Evolutionary conservation across 2,329 filamentous ascomycete species (phyloP).

Genomic region (Exophiala phaeomuriformis): DNA sequence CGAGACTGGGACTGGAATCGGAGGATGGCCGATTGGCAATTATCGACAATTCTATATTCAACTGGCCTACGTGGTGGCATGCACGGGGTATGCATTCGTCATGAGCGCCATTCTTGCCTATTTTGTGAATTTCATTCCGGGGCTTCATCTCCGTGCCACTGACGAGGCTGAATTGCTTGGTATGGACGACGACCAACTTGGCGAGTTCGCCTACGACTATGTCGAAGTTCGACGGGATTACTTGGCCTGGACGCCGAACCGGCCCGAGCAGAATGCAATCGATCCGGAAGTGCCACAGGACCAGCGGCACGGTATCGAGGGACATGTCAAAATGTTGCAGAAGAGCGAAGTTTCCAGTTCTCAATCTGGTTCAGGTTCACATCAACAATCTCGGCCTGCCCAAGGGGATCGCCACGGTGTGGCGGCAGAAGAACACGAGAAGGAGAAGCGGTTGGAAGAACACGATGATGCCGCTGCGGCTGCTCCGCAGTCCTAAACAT

Average conservation of each 20-base stretch:
- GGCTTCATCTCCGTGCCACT: constrained; percentile 60
- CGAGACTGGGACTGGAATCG: constrained; percentile 37
- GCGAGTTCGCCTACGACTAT: constrained; percentile 48
- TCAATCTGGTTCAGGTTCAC: constrained; percentile 3
- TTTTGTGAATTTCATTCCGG: constrained; percentile 62
- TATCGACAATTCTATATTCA: constrained; percentile 66
- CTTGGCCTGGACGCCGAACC: constrained; percentile 45
- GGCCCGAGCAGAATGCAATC: constrained; percentile 33
- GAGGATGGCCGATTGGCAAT: constrained; percentile 66
- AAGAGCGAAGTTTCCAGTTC: constrained; percentile 1
- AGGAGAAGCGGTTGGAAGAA: constrained; percentile 25
- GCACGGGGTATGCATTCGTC: constrained; percentile 59
- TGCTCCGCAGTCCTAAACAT: neutral
- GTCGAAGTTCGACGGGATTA: constrained; percentile 47
- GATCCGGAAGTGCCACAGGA: constrained; percentile 50
- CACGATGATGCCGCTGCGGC: neutral
- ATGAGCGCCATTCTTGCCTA: constrained; percentile 64
- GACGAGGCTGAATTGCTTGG: constrained; percentile 63
- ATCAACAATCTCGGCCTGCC: constrained; percentile 5
- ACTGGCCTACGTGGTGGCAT: constrained; percentile 59
- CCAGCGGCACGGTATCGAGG: constrained; percentile 53
- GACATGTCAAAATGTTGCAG: constrained; percentile 57
- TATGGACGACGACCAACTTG: constrained; percentile 47
- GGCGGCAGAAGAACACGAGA: constrained; percentile 20
- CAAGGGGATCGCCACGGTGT: constrained; percentile 26